A percentile compares a stretch with the other conserved stretches of the same genome.
These are phyloP conservation scores for Wickerhamiella occidentalis DNA, from an alignment of 805 yeast species.

Conservation along the genomic window DNA sequence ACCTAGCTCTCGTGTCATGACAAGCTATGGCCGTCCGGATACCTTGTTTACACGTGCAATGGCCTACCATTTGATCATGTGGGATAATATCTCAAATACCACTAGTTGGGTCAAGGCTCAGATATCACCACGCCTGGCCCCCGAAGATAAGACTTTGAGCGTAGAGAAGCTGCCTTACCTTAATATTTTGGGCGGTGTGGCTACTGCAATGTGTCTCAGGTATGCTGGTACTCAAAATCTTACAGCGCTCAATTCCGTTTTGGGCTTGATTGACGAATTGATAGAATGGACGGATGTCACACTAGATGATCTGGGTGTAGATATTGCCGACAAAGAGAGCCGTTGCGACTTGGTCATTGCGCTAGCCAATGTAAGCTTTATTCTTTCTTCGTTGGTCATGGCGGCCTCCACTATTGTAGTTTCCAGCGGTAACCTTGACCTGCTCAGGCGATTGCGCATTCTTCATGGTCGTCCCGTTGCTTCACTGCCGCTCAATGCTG, in stretches of 20 bases:
- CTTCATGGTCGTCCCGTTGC: constrained; percentile 41
- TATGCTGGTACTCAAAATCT: constrained; percentile 58
- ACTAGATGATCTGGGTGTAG: constrained; percentile 25
- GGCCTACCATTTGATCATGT: constrained; percentile 53
- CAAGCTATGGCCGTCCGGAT: constrained; percentile 72
- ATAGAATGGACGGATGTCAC: constrained; percentile 27
- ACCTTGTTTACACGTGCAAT: constrained; percentile 52
- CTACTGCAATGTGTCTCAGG: constrained; percentile 61
- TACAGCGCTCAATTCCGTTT: constrained; percentile 42
- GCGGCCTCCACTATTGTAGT: constrained; percentile 70
- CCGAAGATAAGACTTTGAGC: constrained; percentile 29
- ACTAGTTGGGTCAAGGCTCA: constrained; percentile 45
- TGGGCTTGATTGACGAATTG: constrained; percentile 43
- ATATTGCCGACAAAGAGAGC: constrained; percentile 35
- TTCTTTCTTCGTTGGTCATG: constrained; percentile 47
- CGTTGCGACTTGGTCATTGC: constrained; percentile 37
- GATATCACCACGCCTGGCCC: constrained; percentile 33
- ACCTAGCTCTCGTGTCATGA: constrained; percentile 46
- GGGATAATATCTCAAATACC: constrained; percentile 48
- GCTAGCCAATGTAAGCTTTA: constrained; percentile 39
- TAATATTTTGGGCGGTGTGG: constrained; percentile 60
- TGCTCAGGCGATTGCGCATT: constrained; percentile 57
- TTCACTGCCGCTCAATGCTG: constrained; percentile 22
- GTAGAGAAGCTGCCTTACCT: constrained; percentile 52
- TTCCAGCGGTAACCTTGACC: constrained; percentile 78